Evolutionary conservation across 1,139 yeast genomes (phyloP).

Genomic region (Geotrichum candidum): DNA sequence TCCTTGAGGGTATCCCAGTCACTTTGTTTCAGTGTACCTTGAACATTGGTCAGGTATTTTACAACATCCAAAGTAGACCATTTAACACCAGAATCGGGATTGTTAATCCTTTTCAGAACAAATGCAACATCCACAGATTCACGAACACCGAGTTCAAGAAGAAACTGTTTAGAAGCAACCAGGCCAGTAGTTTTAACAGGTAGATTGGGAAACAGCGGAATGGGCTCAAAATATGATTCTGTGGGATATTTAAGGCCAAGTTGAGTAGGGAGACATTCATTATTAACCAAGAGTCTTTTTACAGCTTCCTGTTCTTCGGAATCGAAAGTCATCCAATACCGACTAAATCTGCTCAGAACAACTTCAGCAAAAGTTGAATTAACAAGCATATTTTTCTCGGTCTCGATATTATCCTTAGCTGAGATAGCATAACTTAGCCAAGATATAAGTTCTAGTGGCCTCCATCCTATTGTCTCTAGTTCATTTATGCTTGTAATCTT

Average conservation of each 20-base stretch:
- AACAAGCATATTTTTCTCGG: slow-evolving; percentile 24
- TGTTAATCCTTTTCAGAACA: slow-evolving; percentile 34
- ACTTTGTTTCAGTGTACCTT: slow-evolving; percentile 25
- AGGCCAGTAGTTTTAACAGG: slow-evolving; percentile 33
- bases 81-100: slow-evolving; percentile 26
- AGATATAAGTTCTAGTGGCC: slow-evolving; percentile 24
- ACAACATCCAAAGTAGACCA: slow-evolving; percentile 38
- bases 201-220: slow-evolving; percentile 37
- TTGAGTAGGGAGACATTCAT: slow-evolving; percentile 37
- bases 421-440: slow-evolving; percentile 31
- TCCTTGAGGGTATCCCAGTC: slow-evolving; percentile 33
- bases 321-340: slow-evolving; percentile 28
- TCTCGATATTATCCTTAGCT: slow-evolving; percentile 14
- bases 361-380: slow-evolving; percentile 28
- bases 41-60: slow-evolving; percentile 32
- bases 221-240: slow-evolving; percentile 34
- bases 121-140: slow-evolving; percentile 39
- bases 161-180: slow-evolving; percentile 29
- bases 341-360: slow-evolving; percentile 28
- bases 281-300: slow-evolving; percentile 21
- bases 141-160: slow-evolving; percentile 35
- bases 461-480: slow-evolving; percentile 29
- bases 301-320: slow-evolving; percentile 19
- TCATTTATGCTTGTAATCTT: slow-evolving; percentile 13
- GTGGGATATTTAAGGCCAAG: slow-evolving; percentile 36